Evolutionary conservation across 371 early-diverging fungal genomes (phyloP).

Genomic region (Mucor indicus): DNA sequence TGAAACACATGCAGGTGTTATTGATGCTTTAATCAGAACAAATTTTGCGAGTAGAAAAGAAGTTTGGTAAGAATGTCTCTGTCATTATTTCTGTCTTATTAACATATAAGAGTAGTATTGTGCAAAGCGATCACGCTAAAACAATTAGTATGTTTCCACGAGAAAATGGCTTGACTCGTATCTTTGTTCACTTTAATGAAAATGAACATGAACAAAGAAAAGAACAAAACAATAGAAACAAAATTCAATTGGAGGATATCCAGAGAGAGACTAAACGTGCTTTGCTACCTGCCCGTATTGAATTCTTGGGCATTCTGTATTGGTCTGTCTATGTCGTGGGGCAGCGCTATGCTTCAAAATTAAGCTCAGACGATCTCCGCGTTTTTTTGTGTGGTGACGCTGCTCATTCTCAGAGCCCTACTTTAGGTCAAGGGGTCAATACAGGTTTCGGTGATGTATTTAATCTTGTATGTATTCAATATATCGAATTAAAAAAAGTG

Average conservation of each 20-base stretch:
- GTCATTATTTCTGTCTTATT: background rate
- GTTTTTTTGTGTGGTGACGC: constrained; percentile 41
- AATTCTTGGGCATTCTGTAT: constrained; percentile 44
- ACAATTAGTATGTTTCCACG: constrained; percentile 42
- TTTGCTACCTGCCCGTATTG: constrained; percentile 38
- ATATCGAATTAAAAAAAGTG: constrained; percentile 7
- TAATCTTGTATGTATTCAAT: constrained; percentile 27
- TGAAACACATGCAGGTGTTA: constrained; percentile 41
- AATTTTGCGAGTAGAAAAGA: constrained; percentile 42
- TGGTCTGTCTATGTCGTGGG: constrained; percentile 29
- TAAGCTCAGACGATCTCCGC: background rate
- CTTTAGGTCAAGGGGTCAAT: constrained; percentile 35
- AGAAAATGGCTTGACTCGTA: constrained; percentile 42
- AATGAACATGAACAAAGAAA: constrained; percentile 38
- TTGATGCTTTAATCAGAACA: constrained; percentile 46
- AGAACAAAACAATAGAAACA: constrained; percentile 44
- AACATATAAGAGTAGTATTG: constrained; percentile 21
- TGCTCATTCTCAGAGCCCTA: constrained; percentile 41
- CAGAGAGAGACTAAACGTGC: constrained; percentile 47
- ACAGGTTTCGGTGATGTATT: constrained; percentile 38
- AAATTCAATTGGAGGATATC: constrained; percentile 46
- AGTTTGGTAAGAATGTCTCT: constrained; percentile 30
- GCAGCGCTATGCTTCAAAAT: background rate
- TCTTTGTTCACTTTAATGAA: constrained; percentile 46
- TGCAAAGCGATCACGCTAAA: constrained; percentile 37